Evolutionary conservation across 805 yeast genomes (phyloP), one percentile per base, ranked within the genome.

Genomic region (Saccharomycopsis babjevae): DNA sequence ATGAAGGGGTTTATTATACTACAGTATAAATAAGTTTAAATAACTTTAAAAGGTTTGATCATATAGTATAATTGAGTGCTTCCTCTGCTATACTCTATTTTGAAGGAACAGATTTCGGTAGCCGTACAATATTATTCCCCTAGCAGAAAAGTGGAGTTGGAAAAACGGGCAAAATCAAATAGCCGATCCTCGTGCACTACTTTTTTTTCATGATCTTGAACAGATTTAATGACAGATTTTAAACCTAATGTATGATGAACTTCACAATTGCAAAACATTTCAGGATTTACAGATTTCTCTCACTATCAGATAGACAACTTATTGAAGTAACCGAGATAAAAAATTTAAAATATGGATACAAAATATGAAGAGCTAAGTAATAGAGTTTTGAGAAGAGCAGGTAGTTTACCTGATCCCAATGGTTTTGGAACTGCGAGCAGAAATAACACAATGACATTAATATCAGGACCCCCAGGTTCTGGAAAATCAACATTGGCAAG

Each of bases 391-490:
- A 16, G 7, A 11, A 32, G 52, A 10, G 32, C 52, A 25, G 32
- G 30, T 1, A 6, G 18, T 22, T 70, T 74, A 0, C 58, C 74
- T 1, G 56, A 65, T 13, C 64, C 74, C 18, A 68, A 72, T 5
- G 61, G 59, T 13, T 56, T 66, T 16, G n/a, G n/a, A n/a, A n/a
- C n/a, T n/a, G n/a, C n/a, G n/a, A n/a, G n/a, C n/a, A n/a, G n/a
- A 67, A 71, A 15, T 62, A 63, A 0, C 69, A 70, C 46, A 1
- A 62, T 86, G 18, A 74, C 90, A 10, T 73, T 86, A 0, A 67
- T 90, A 13, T 83, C 85, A 1, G 97, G 96, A 0, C 78, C 84
- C 0, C 96, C 97, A 1, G 97, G 97, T 5, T 83, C 92, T 0
- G 97, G 97, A 0, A 89, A 89, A 70, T 80, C 92, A 3, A 87